Conservation (phyloP, 345 rosid genomes). For the Clarkia xantiana region DNA sequence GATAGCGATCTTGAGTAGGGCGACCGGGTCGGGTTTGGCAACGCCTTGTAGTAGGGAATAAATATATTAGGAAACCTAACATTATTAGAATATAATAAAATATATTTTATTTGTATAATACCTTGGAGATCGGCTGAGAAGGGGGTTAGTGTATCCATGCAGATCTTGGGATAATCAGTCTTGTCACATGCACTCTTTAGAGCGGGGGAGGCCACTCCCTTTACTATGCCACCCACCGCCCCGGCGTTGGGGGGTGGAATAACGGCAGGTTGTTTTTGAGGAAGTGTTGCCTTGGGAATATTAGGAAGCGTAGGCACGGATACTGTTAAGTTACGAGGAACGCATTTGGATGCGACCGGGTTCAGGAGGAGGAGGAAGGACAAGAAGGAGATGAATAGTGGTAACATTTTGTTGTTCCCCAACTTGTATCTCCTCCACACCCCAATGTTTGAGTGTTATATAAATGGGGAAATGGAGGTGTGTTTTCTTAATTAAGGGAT, state of each 20-base stretch:
- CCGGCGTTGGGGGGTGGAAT: not conserved
- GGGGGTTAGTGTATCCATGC: conserved; percentile 20
- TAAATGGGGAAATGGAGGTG: not conserved
- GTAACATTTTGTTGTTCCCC: not conserved
- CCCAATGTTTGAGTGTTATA: not conserved
- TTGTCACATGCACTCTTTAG: conserved; percentile 14
- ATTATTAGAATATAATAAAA: too few species aligned
- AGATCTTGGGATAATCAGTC: conserved; percentile 25
- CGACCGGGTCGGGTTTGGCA: conserved; percentile 8
- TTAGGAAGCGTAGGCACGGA: not conserved
- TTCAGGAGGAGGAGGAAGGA: conserved; percentile 6
- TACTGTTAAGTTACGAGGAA: conserved; percentile 2
- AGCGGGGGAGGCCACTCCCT: not conserved
- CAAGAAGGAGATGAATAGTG: conserved; percentile 2
- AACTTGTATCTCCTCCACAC: conserved; percentile 10
- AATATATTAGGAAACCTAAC: too few species aligned
- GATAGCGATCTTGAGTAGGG: conserved; percentile 21
- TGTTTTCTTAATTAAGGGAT: too few species aligned
- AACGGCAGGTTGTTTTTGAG: too few species aligned
- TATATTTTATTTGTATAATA: too few species aligned
- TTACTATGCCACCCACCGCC: not conserved
- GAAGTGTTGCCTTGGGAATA: too few species aligned
- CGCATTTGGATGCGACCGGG: conserved; percentile 10
- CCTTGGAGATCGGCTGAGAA: conserved; percentile 6
- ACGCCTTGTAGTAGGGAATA: too few species aligned